Base-by-base conservation (phyloP, 805 yeast species). In the Candida loeiensis region DNA sequence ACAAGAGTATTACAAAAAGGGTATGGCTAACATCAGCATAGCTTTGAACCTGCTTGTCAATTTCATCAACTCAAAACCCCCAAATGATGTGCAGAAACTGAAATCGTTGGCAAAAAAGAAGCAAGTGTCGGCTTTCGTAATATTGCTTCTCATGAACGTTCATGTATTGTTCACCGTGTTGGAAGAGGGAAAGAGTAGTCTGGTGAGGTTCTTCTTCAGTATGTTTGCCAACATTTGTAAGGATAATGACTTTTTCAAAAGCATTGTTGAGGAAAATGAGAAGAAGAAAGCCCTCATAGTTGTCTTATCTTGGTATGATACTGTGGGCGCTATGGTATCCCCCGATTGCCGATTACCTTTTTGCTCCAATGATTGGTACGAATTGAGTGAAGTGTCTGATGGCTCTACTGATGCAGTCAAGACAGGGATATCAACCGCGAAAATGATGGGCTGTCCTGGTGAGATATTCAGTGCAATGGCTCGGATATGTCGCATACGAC, bases 401-500 rank as follows among this genome's bases (percentile, higher is more conserved):
- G n/a, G n/a, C n/a, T 7, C 16, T 28, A 48, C 54, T 19, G 71
- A 66, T 41, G 4, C 17, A 25, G n/a, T 11, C n/a, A 11, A 6
- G n/a, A 25, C 37, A 4, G 50, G 52, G 8, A 63, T 72, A 4
- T 74, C 80, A 13, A 75, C 80, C 0, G 65, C 75, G 4, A 66
- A 64, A 40, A 66, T 77, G 71, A 75, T 74, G 73, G 82, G 81
- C 1, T 77, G 82, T 45, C 82, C 82, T 0, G 80, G 79, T 3
- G 80, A 76, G 44, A 69, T 77, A 1, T 77, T 77, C 50, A 54
- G 56, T 13, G 68, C 75, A 4, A 61, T 77, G 50, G 59, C 66
- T 2, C 63, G 69, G 32, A 65, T 77, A 4, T 74, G 80, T 44
- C 50, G 51, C 9, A 47, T 76, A 8, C 47, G 69, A 25, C 59